Percentiles rank a stretch among this genome's conserved stretches.
Conservation (phyloP, 2,329 filamentous ascomycete species). For the Diaporthe australafricana region DNA sequence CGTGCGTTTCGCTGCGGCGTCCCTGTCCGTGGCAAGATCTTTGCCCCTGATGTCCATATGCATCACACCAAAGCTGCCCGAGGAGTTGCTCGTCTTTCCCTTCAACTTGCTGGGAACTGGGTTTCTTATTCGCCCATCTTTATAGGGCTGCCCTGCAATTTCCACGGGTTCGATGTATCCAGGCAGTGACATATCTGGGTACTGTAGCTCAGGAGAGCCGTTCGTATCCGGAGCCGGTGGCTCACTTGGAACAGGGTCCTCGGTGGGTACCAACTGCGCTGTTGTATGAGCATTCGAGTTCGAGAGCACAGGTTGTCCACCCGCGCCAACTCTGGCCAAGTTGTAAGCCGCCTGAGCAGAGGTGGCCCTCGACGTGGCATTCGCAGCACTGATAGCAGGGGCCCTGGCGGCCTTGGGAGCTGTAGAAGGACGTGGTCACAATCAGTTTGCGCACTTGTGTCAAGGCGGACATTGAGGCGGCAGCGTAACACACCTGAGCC, state of each 20-base stretch:
- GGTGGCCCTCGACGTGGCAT: conserved; percentile 18
- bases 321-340: conserved; percentile 13
- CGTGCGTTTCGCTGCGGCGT: conserved; percentile 68
- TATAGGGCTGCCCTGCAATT: conserved; percentile 41
- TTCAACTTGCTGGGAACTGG: conserved; percentile 73
- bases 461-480: conserved; percentile 3
- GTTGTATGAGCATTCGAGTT: conserved; percentile 30
- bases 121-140: conserved; percentile 65
- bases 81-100: conserved; percentile 65
- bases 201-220: conserved; percentile 7
- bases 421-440: conserved; percentile 17
- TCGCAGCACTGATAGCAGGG: conserved; percentile 21
- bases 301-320: conserved; percentile 19
- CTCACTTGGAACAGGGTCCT: conserved; percentile 17
- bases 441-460: conserved; percentile 27
- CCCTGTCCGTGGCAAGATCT: conserved; percentile 59
- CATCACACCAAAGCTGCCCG: conserved; percentile 73
- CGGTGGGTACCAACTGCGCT: conserved; percentile 29
- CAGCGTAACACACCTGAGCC: conserved; percentile 34
- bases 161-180: conserved; percentile 40
- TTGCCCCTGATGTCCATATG: conserved; percentile 64
- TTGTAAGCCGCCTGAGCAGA: conserved; percentile 29
- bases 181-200: conserved; percentile 40
- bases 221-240: neutral
- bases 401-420: conserved; percentile 33